Evolutionary conservation across 352 stramenopile genomes (phyloP).

Genomic region (Globisporangium iwayamae): DNA sequence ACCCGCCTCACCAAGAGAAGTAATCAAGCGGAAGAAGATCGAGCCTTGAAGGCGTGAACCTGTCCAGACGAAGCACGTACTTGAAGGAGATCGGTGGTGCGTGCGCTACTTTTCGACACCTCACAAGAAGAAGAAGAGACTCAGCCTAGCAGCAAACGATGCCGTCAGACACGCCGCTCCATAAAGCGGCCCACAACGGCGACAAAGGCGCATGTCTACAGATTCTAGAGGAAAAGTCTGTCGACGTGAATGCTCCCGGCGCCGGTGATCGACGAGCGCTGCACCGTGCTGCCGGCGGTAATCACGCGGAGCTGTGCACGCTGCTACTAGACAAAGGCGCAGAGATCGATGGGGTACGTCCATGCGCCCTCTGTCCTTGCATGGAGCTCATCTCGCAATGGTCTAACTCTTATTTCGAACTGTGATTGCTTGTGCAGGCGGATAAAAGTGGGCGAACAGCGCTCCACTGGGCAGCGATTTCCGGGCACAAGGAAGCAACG

Average conservation of each 20-base stretch:
- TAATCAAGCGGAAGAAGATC: neutral
- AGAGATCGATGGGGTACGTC: constrained; percentile 77
- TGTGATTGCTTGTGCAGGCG: constrained; percentile 34
- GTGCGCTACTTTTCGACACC: neutral
- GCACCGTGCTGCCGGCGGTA: constrained; percentile 84
- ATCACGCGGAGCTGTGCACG: constrained; percentile 87
- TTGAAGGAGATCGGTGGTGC: neutral
- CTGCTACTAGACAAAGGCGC: constrained; percentile 84
- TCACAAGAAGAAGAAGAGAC: neutral
- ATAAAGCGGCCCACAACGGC: constrained; percentile 90
- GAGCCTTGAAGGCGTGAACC: neutral
- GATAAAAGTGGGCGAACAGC: constrained; percentile 92
- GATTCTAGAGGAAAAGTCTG: constrained; percentile 85
- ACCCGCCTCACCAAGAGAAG: neutral
- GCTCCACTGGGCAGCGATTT: constrained; percentile 92
- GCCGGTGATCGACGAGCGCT: constrained; percentile 85
- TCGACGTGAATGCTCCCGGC: constrained; percentile 85
- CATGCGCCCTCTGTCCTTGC: neutral
- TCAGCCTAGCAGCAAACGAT: constrained; percentile 28
- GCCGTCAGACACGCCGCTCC: constrained; percentile 86
- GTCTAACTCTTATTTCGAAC: neutral
- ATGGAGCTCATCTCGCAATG: neutral
- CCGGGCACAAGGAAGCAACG: constrained; percentile 89
- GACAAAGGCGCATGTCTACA: constrained; percentile 85
- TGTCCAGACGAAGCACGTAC: neutral